Conservation (phyloP, 2,329 filamentous ascomycete genomes). For the Hortaea werneckii region DNA sequence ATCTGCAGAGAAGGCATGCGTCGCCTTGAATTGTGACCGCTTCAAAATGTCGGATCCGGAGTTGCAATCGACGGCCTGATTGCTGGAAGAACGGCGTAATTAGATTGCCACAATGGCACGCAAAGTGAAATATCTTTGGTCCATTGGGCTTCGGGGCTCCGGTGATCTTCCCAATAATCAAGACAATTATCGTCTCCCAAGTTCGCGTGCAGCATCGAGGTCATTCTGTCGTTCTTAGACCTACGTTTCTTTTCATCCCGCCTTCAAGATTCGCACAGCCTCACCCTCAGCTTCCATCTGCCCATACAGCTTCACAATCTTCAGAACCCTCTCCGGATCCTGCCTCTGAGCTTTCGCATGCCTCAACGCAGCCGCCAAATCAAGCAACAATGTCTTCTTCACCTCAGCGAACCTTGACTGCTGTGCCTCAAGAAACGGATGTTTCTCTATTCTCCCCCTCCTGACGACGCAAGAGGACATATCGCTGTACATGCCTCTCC, state of each 20-base stretch:
- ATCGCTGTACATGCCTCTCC: conserved; percentile 48
- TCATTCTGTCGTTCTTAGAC: too few relatives aligned
- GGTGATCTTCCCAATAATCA: too few relatives aligned
- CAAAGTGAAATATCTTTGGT: too few relatives aligned
- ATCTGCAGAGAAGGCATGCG: too few relatives aligned
- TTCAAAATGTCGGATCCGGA: too few relatives aligned
- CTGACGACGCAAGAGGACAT: conserved; percentile 44
- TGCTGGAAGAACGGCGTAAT: too few relatives aligned
- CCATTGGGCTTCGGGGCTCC: too few relatives aligned
- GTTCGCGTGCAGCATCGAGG: too few relatives aligned
- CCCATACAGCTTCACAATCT: conserved; percentile 50
- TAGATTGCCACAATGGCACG: too few relatives aligned
- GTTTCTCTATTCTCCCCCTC: conserved; percentile 43
- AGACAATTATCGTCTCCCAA: too few relatives aligned
- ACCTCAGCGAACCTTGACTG: conserved; percentile 46
- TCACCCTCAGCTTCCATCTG: conserved; percentile 51
- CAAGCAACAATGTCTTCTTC: conserved; percentile 52
- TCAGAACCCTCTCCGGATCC: conserved; percentile 39
- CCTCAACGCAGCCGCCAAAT: conserved; percentile 53
- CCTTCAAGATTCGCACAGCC: conserved; percentile 47
- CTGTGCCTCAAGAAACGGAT: conserved; percentile 55
- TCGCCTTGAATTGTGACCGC: too few relatives aligned
- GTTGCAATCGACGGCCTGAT: too few relatives aligned
- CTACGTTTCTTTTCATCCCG: neutral
- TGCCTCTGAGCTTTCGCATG: conserved; percentile 38